These are phyloP conservation scores for Barbatosphaeria neglecta DNA, from an alignment of 495 filamentous ascomycete genomes.

Conservation along the genomic window DNA sequence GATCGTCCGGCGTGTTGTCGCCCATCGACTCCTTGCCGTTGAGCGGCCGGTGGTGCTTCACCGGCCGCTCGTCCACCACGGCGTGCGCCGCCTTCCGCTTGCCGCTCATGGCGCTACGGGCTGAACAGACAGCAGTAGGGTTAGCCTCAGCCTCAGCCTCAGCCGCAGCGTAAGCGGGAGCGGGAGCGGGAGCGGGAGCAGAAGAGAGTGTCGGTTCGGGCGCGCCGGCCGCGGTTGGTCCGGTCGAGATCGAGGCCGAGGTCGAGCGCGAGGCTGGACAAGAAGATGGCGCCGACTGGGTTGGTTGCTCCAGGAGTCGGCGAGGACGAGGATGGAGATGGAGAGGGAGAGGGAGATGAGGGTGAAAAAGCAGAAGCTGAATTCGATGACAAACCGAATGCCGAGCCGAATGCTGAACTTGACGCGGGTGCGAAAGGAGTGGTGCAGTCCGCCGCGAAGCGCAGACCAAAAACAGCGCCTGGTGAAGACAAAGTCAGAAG, in stretches of 20 bases:
- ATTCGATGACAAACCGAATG: too few relatives aligned
- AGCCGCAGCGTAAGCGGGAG: background rate
- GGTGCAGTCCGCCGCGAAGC: background rate
- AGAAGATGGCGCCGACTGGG: too few relatives aligned
- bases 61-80: constrained; percentile 26
- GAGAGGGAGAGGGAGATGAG: too few relatives aligned
- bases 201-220: background rate
- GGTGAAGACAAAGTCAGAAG: background rate
- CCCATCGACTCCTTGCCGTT: constrained; percentile 32
- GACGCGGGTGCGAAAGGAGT: too few relatives aligned
- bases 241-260: too few relatives aligned
- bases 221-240: too few relatives aligned
- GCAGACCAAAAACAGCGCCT: background rate
- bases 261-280: too few relatives aligned
- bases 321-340: too few relatives aligned
- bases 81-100: constrained; percentile 38
- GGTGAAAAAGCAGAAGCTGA: too few relatives aligned
- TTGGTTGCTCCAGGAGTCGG: too few relatives aligned
- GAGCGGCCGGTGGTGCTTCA: constrained; percentile 35
- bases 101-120: constrained; percentile 21
- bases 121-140: background rate
- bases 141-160: background rate
- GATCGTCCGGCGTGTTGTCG: constrained; percentile 31
- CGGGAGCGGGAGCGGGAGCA: background rate
- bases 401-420: too few relatives aligned